Conservation (phyloP, 2,329 filamentous ascomycete species). For the Stylonectria norvegica region DNA sequence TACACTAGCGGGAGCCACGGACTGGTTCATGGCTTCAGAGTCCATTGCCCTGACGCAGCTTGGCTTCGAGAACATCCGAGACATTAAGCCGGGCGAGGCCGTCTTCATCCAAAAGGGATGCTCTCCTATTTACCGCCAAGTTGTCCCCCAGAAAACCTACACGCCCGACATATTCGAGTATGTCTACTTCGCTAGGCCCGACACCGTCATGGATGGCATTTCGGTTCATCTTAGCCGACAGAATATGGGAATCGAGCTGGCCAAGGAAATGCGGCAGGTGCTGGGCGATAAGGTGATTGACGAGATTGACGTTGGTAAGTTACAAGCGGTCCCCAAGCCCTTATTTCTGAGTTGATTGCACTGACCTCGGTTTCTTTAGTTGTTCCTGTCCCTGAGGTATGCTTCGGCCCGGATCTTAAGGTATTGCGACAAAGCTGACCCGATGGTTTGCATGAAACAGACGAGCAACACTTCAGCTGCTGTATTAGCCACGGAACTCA, state of each 20-base stretch:
- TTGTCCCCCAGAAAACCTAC: slow-evolving; percentile 65
- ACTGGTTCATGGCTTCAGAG: slow-evolving; percentile 92
- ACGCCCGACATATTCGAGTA: slow-evolving; percentile 58
- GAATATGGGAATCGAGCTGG: slow-evolving; percentile 81
- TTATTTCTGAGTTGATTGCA: not conserved
- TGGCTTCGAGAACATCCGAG: slow-evolving; percentile 70
- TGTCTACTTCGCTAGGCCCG: slow-evolving; percentile 82
- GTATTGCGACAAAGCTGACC: not conserved
- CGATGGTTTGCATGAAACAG: slow-evolving; percentile 32
- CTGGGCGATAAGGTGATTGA: slow-evolving; percentile 67
- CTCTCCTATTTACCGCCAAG: slow-evolving; percentile 70
- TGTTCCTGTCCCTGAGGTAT: slow-evolving; percentile 63
- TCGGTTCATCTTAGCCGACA: slow-evolving; percentile 80
- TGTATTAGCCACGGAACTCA: slow-evolving; percentile 51
- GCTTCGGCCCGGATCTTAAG: not conserved
- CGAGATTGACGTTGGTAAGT: slow-evolving; percentile 65
- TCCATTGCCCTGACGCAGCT: slow-evolving; percentile 79
- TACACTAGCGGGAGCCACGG: slow-evolving; percentile 59
- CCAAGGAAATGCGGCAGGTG: slow-evolving; percentile 64
- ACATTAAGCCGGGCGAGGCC: slow-evolving; percentile 79
- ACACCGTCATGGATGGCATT: slow-evolving; percentile 82
- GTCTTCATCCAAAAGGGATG: slow-evolving; percentile 80
- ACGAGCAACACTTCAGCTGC: slow-evolving; percentile 80
- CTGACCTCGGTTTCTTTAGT: slow-evolving; percentile 41
- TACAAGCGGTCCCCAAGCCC: not conserved